Conservation (phyloP, 768 basidiomycete species). For the Hericium erinaceus region DNA sequence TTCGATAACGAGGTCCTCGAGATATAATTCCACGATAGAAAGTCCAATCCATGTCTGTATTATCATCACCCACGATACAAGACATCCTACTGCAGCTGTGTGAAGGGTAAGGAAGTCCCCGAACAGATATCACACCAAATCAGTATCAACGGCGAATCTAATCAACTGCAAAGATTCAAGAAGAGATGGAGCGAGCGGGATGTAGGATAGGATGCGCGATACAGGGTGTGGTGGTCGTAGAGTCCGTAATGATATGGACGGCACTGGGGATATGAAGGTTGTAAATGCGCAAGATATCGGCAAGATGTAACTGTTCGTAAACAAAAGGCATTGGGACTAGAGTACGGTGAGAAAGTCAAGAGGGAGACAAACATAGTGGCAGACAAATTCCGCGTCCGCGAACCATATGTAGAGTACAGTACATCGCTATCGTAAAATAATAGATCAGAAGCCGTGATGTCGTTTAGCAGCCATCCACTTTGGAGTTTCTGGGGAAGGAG, state of each 20-base stretch:
- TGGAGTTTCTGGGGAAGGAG: constrained; percentile 61
- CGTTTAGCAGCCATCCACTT: constrained; percentile 5
- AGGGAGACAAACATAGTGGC: not conserved
- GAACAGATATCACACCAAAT: not conserved
- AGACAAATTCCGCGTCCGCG: not conserved
- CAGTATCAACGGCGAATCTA: not conserved
- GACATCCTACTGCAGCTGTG: too few species aligned
- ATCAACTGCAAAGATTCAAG: not conserved
- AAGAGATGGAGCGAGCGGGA: not conserved
- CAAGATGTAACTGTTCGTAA: not conserved
- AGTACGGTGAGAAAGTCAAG: not conserved
- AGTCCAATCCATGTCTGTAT: too few species aligned
- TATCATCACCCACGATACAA: too few species aligned
- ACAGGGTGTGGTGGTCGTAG: not conserved
- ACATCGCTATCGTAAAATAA: not conserved
- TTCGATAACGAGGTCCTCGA: too few species aligned
- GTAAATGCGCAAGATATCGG: not conserved
- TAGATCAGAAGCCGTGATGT: not conserved
- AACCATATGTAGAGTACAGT: not conserved
- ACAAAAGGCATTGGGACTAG: not conserved
- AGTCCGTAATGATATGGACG: not conserved
- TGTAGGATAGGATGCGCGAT: not conserved
- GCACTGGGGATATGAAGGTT: not conserved
- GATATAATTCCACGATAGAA: too few species aligned
- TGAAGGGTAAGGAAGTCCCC: not conserved